A percentile compares a stretch with the other conserved stretches of the same genome.
Evolutionary conservation across 805 yeast species (phyloP).

Genomic region (Dipodascus geniculatus): DNA sequence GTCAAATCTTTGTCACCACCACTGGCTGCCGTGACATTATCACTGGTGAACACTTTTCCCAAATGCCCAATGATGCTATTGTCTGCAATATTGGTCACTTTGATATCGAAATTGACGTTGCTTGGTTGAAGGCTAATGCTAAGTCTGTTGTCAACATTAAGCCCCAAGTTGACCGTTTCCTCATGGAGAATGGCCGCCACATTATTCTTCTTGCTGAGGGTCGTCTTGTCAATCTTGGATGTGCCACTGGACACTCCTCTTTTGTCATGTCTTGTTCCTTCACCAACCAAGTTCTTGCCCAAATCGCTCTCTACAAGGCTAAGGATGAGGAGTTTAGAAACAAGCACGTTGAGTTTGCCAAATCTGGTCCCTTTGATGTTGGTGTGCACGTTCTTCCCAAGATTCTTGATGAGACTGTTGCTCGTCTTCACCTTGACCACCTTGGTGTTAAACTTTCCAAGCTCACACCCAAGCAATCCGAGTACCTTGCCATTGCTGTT

Average conservation of each 20-base stretch:
- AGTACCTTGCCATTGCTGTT: constrained; percentile 81
- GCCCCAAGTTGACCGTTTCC: constrained; percentile 98
- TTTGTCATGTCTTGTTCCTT: constrained; percentile 99
- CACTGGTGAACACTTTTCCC: constrained; percentile 72
- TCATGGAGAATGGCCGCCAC: constrained; percentile 82
- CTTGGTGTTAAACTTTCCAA: constrained; percentile 79
- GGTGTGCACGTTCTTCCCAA: constrained; percentile 97
- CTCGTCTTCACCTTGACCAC: constrained; percentile 90
- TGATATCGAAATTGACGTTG: constrained; percentile 98
- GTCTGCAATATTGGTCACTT: constrained; percentile 99
- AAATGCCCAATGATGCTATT: constrained; percentile 98
- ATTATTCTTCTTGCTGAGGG: constrained; percentile 96
- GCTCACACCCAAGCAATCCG: constrained; percentile 74
- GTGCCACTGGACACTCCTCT: constrained; percentile 99
- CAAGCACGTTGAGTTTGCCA: constrained; percentile 78
- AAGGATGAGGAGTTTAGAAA: constrained; percentile 68
- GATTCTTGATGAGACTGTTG: constrained; percentile 97
- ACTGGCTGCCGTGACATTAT: constrained; percentile 99
- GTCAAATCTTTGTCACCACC: constrained; percentile 98
- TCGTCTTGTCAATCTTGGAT: constrained; percentile 97
- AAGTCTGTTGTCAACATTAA: constrained; percentile 90
- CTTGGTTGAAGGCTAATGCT: constrained; percentile 95
- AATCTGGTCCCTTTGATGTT: constrained; percentile 78
- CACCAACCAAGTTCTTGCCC: constrained; percentile 99
- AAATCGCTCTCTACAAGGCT: constrained; percentile 92